phyloP scores from a whole-genome alignment of 495 filamentous ascomycete species.

The Hypoxylon fuscum region DNA sequence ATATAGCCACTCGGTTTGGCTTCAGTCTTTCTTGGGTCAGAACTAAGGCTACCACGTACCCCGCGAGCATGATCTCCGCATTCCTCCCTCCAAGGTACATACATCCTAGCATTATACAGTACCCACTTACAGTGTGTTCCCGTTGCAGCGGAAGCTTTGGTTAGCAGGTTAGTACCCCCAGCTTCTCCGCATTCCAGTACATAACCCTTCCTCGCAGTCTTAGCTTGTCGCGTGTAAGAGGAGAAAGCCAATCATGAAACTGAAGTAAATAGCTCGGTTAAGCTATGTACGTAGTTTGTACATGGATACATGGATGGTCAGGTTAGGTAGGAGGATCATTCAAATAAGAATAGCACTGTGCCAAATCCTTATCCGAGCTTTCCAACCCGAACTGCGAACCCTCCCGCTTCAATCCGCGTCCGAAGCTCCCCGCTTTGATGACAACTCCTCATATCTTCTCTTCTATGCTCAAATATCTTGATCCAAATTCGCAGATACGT shows the following conservation, averaged over 20 bases:
- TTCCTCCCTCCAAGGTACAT: neutral
- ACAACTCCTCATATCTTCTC: constrained; percentile 1
- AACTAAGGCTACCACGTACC: neutral
- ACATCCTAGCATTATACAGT: neutral
- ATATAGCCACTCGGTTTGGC: too few relatives aligned
- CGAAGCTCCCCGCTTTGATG: constrained; percentile 30
- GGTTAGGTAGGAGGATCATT: too few relatives aligned
- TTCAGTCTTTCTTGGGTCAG: too few relatives aligned
- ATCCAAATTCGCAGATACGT: constrained; percentile 10
- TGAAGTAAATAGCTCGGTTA: too few relatives aligned
- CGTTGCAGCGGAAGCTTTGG: neutral
- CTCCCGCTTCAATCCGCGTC: constrained; percentile 21
- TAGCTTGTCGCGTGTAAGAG: too few relatives aligned
- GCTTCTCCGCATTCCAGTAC: neutral
- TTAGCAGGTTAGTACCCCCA: neutral
- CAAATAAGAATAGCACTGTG: neutral
- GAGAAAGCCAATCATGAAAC: too few relatives aligned
- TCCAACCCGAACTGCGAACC: constrained; percentile 5
- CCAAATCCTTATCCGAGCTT: neutral
- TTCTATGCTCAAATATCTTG: constrained; percentile 14
- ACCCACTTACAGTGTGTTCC: neutral
- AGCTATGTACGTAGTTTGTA: too few relatives aligned
- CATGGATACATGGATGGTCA: too few relatives aligned
- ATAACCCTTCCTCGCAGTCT: too few relatives aligned
- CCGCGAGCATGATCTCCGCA: neutral